Evolutionary conservation across 2,329 filamentous ascomycete genomes (phyloP), one percentile per base, ranked within the genome.

Genomic region (Verticillium tricorpus): DNA sequence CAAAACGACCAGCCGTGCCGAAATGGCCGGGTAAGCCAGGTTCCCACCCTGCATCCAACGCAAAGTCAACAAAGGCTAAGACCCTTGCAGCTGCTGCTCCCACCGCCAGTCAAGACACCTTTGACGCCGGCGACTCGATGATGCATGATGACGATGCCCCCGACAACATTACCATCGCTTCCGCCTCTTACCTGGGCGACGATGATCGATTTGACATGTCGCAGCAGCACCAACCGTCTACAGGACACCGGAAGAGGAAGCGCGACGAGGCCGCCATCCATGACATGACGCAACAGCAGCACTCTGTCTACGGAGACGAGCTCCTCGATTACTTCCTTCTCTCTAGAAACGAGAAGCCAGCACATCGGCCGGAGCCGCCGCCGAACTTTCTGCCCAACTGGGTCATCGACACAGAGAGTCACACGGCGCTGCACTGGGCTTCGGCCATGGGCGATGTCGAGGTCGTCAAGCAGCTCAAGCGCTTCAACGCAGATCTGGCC

Each of bases 401-500:
- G 74, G 83, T 89, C n/a, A 97, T 99, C 65, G 95, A 99, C 73
- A 90, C 93, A 54, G 93, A 96, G 69, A 89, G 89, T 11, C 93
- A 98, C 71, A 96, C 93, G 2, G 93, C 94, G 6, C 84, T 99
- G 67, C 95, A 99, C 73, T 99, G 95, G 95, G 95, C 93, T 19
- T 93, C 92, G 60, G 92, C 95, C 28, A 99, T 99, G 94, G 95
- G 95, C 62, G 95, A 98, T 68, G 82, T 97, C 34, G 91, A 94
- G 57, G 91, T 98, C 17, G 92, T 97, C 64, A 92, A 89, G 73
- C 90, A 96, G 73, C 81, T 99, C 19, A 89, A 95, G 68, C 84
- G 87, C 50, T 92, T 93, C 64, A 89, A 91, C 52, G 93, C 94
- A 12, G 87, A 87, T 64, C 81, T 92, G 17, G 85, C 87, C 34